Evolutionary conservation across 495 filamentous ascomycete genomes (phyloP), one percentile per base, ranked within the genome.

Genomic region (Hypoxylon lienhwacheense): DNA sequence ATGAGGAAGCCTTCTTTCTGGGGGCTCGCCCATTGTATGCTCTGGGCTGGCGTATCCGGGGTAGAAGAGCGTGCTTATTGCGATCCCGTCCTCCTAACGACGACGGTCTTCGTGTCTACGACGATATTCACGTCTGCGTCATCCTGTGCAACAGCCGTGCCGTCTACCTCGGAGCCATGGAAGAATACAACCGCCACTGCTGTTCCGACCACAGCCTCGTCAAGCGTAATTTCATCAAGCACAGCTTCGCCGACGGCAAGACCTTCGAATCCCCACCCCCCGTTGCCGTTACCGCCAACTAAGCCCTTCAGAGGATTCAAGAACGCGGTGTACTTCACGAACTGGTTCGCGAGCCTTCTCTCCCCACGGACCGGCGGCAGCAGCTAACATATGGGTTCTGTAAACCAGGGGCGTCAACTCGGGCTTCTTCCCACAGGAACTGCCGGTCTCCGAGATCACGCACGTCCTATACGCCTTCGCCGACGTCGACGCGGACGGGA

Each of bases 391-490:
- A 4, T n/a, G n/a, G n/a, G n/a, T n/a, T n/a, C n/a, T n/a, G n/a
- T 11, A 8, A 21, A 37, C 22, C 16, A 61, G 58, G 58, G 58
- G 58, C 12, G 35, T 61, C 10, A 61, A 61, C 52, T 37, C 52
- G 36, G 52, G 52, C 12, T 61, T 42, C 25, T 43, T 56, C 16
- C 90, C 91, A 0, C 89, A 95, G 57, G 87, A 96, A 66, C 75
- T 98, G 11, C 92, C 91, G 2, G 88, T 84, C 4, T 81, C 89
- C 33, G 89, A 95, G 44, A 75, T 98, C 22, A 98, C 92, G 0
- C 93, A 98, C 72, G 75, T 97, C 3, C 82, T 97, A 11, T 98
- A 80, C 54, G 77, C 83, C 25, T 87, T 87, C 61, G 84, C 81
- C 70, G 32, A 68, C 66, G 66, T 67, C 12, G 65, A 65, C 33